Percentiles rank a stretch among this genome's conserved stretches.
Evolutionary conservation across 1,139 yeast species (phyloP).

Genomic region (Hemisphaericaspora lyxosophila): DNA sequence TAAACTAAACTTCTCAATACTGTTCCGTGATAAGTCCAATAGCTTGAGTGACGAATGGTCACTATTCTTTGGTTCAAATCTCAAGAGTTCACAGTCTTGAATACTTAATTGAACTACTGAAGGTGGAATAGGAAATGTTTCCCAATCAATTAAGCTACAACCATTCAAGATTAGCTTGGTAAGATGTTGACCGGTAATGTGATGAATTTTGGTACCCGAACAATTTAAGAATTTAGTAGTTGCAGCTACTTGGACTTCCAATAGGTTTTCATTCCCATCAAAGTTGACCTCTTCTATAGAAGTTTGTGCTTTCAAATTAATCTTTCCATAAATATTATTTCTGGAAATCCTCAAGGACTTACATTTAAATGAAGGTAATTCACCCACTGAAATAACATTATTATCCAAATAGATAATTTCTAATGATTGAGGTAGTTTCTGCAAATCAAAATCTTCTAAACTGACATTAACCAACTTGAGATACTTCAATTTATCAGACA

Average conservation of each 20-base stretch:
- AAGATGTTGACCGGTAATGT: slow-evolving; percentile 11
- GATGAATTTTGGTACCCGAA: slow-evolving; percentile 8
- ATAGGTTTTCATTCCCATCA: slow-evolving; percentile 6
- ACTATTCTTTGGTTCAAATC: slow-evolving; percentile 6
- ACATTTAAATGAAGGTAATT: slow-evolving; percentile 4
- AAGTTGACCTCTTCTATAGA: slow-evolving; percentile 9
- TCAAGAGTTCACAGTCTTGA: slow-evolving; percentile 10
- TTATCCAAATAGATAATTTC: slow-evolving; percentile 4
- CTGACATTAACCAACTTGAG: slow-evolving; percentile 9
- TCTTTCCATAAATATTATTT: slow-evolving; percentile 7
- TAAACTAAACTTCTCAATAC: slow-evolving; percentile 8
- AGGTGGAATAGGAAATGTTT: slow-evolving; percentile 9
- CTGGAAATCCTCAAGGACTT: slow-evolving; percentile 8
- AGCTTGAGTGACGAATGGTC: slow-evolving; percentile 4
- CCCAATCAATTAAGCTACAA: slow-evolving; percentile 12
- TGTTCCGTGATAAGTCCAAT: slow-evolving; percentile 11
- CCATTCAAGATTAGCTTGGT: slow-evolving; percentile 12
- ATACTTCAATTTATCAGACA: slow-evolving; percentile 9
- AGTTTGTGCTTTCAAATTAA: slow-evolving; percentile 4
- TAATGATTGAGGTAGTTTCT: not conserved
- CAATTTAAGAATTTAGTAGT: slow-evolving; percentile 8
- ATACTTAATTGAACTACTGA: slow-evolving; percentile 11
- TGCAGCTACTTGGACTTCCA: slow-evolving; percentile 5
- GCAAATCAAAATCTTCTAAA: slow-evolving; percentile 10
- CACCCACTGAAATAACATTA: slow-evolving; percentile 1